Base-by-base conservation (phyloP, 2,329 filamentous ascomycete species). In the Verticillium klebahnii region DNA sequence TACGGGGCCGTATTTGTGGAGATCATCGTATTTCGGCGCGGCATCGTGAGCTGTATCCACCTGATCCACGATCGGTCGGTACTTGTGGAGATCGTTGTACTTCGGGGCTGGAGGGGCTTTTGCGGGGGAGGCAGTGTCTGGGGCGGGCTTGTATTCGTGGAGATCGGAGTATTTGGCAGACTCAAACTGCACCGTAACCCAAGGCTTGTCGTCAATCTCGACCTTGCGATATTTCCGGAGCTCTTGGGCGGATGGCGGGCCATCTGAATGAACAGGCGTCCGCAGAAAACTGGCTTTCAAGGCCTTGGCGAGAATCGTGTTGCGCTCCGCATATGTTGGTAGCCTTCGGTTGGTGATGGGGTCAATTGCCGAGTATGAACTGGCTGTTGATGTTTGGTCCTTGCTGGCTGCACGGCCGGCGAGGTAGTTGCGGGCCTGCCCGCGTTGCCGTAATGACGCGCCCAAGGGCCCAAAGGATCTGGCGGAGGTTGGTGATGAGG, bases 271-370 rank as follows among this genome's bases (percentile, higher is more conserved):
- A 17, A 73, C 63, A 4, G 72, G 72, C 7, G 45, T 52, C n/a
- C 45, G 8, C 3, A 52, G 45, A 19, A 52, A 52, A 52, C 45
- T 52, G 19, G 45, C 45, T 19, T 52, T 52, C 45, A 52, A 23
- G 8, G 45, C 45, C 19, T 52, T 52, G 45, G 45, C 45, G 11
- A 52, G 45, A 14, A 23, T 52, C 19, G 45, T 52, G 19, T 52
- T 52, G 45, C 45, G 45, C 19, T 52, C 45, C 23, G 45, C 23
- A 9, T 52, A 52, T 11, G 45, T 29, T 9, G 45, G 62, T 3
- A 84, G 76, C 63, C 79, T 84, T 37, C 83, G 79, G 64, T 87
- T 87, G 17, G 84, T 85, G 62, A 87, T 85, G 3, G 85, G 84
- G 61, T 87, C 84, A 54, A 87, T 85, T 23, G 77, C n/a, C 9